phyloP scores from a whole-genome alignment of 805 yeast genomes.

The Metschnikowia henanensis region DNA sequence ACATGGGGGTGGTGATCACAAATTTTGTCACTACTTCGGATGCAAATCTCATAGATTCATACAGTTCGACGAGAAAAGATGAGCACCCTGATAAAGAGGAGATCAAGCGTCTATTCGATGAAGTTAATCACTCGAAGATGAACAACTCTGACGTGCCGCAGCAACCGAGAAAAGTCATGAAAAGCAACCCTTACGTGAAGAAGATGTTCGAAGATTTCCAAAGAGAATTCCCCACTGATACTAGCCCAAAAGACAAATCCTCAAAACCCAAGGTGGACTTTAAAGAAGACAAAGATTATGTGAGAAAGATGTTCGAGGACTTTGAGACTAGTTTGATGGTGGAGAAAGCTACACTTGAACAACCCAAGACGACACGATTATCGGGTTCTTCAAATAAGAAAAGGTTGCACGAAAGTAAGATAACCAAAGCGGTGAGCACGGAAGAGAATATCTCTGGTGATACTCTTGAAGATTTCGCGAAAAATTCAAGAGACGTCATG shows the following conservation, averaged over 20 bases:
- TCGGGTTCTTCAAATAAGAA: no score
- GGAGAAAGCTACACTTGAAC: constrained; percentile 8
- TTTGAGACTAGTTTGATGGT: constrained; percentile 13
- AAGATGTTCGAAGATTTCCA: constrained; percentile 24
- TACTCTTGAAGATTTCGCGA: neutral
- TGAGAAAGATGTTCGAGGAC: constrained; percentile 25
- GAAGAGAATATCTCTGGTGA: neutral
- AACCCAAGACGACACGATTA: constrained; percentile 6
- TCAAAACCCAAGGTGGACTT: constrained; percentile 6
- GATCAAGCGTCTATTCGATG: constrained; percentile 15
- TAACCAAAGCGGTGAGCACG: neutral
- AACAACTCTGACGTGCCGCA: constrained; percentile 2
- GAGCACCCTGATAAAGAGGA: constrained; percentile 7
- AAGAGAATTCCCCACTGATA: neutral
- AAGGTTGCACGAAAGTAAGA: neutral
- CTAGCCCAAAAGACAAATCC: neutral
- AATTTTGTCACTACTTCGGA: constrained; percentile 50
- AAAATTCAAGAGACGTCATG: constrained; percentile 7
- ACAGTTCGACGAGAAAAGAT: constrained; percentile 13
- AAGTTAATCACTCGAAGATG: constrained; percentile 8
- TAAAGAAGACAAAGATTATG: constrained; percentile 21
- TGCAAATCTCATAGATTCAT: constrained; percentile 33
- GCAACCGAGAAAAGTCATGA: constrained; percentile 3
- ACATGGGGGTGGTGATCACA: constrained; percentile 51
- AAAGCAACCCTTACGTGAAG: constrained; percentile 19